Evolutionary conservation across 2,329 filamentous ascomycete species (phyloP), one percentile per base, ranked within the genome.

Genomic region (Aspergillus aculeatinus): DNA sequence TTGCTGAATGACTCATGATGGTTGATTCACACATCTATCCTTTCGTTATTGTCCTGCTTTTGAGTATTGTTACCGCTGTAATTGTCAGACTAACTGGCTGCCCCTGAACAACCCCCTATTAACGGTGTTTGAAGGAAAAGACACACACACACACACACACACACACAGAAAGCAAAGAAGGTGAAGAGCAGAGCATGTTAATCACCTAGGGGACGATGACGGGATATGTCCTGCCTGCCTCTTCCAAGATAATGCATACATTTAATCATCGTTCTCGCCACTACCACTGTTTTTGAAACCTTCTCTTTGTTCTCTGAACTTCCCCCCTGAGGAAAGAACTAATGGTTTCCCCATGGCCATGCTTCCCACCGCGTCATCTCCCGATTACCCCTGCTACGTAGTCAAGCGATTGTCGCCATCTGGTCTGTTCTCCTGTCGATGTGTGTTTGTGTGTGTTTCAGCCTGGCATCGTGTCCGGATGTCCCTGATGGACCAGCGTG

Each of bases 381-480:
- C 16, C 53, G 42, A 9, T 31, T 23, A 14, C 51, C 52, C 53
- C 53, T 55, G 29, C 50, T 51, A 19, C 57, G 51, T 53, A 21
- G 49, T 54, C 48, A 51, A 56, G 48, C 33, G 52, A 60, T 47
- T 51, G 23, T 55, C 57, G 51, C 51, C 23, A 31, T 55, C 48
- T 47, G 49, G 53, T 57, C 52, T 27, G 35, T 56, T 51, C 48
- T 59, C 39, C 44, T 50, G 42, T 57, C 55, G 55, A 27, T 44
- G 42, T 27, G 47, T 56, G 47, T 21, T 2, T 21, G 21, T 21
- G 21, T 21, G 21, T 56, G 57, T 59, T 60, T 60, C 58, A 55
- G 51, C 60, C 60, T 60, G 44, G 39, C 35, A 59, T 48, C 53
- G 50, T 62, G 60, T 60, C 50, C 51, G 58, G 60, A 53, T 35